Conservation (phyloP, 2,329 filamentous ascomycete genomes). For the Myriosclerotinia curreyana region DNA sequence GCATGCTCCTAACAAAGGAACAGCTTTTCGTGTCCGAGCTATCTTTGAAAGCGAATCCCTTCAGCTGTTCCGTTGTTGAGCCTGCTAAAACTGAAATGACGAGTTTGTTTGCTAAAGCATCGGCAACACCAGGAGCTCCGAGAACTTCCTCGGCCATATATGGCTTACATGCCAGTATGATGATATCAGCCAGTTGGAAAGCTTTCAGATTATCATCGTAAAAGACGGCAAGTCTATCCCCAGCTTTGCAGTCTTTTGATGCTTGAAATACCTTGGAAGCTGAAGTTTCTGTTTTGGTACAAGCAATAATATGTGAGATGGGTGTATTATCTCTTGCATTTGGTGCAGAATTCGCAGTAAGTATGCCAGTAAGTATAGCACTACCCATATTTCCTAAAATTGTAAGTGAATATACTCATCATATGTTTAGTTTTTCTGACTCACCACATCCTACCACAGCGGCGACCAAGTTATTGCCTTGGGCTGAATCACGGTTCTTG, state of each 20-base stretch:
- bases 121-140: slow-evolving; percentile 12
- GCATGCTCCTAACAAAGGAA: slow-evolving; percentile 17
- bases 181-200: slow-evolving; percentile 15
- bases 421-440: slow-evolving; percentile 2
- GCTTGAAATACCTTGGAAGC: slow-evolving; percentile 11
- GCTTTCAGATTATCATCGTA: slow-evolving; percentile 16
- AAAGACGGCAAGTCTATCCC: slow-evolving; percentile 14
- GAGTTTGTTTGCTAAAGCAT: slow-evolving; percentile 21
- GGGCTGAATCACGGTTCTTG: not conserved
- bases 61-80: slow-evolving; percentile 11
- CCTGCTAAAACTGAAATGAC: slow-evolving; percentile 22
- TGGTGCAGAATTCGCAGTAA: slow-evolving; percentile 6
- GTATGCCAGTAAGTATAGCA: slow-evolving; percentile 18
- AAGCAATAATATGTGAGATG: slow-evolving; percentile 21
- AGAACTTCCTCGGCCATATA: slow-evolving; percentile 22
- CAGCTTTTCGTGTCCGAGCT: not conserved
- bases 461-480: slow-evolving; percentile 10
- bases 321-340: slow-evolving; percentile 12
- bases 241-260: slow-evolving; percentile 11
- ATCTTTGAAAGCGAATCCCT: slow-evolving; percentile 9
- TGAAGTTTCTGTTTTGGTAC: slow-evolving; percentile 19
- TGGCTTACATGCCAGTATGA: slow-evolving; percentile 20
- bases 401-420: slow-evolving; percentile 1
- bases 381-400: slow-evolving; percentile 17
- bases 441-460: slow-evolving; percentile 22